phyloP scores from a whole-genome alignment of 495 filamentous ascomycete species.

The Hypomontagnella submonticulosa region DNA sequence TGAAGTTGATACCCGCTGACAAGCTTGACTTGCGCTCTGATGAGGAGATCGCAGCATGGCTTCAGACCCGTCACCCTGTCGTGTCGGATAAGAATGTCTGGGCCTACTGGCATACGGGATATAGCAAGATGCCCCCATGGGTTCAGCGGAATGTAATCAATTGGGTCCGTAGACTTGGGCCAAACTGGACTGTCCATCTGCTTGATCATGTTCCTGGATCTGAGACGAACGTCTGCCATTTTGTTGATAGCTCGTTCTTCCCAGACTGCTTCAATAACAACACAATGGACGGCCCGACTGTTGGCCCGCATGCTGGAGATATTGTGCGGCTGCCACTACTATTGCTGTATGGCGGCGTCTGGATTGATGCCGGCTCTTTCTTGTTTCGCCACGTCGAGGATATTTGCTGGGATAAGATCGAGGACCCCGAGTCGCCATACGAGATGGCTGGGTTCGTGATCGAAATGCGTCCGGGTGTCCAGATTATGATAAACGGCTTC shows the following conservation, averaged over 20 bases:
- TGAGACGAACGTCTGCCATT: slow-evolving; percentile 40
- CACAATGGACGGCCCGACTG: slow-evolving; percentile 50
- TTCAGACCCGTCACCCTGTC: slow-evolving; percentile 43
- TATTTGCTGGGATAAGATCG: slow-evolving; percentile 56
- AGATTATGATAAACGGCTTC: slow-evolving; percentile 55
- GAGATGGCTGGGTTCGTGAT: slow-evolving; percentile 50
- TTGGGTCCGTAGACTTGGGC: slow-evolving; percentile 48
- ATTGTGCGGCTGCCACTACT: slow-evolving; percentile 52
- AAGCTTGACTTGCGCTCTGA: slow-evolving; percentile 43
- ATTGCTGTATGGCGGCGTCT: slow-evolving; percentile 53
- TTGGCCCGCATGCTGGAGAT: slow-evolving; percentile 51
- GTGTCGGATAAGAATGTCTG: slow-evolving; percentile 59
- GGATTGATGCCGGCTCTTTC: slow-evolving; percentile 53
- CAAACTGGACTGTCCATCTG: slow-evolving; percentile 48
- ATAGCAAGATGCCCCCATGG: slow-evolving; percentile 49
- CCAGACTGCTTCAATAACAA: slow-evolving; percentile 50
- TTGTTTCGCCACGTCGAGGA: slow-evolving; percentile 55
- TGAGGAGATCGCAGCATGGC: slow-evolving; percentile 42
- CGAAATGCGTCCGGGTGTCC: slow-evolving; percentile 39
- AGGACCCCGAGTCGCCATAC: slow-evolving; percentile 50
- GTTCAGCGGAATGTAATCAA: slow-evolving; percentile 52
- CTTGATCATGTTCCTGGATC: slow-evolving; percentile 45
- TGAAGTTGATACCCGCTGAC: slow-evolving; percentile 37
- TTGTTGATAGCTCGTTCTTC: slow-evolving; percentile 46
- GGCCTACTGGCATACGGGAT: slow-evolving; percentile 56